Conservation (phyloP, 2,329 filamentous ascomycete species). For the Sclerotinia sclerotiorum region DNA sequence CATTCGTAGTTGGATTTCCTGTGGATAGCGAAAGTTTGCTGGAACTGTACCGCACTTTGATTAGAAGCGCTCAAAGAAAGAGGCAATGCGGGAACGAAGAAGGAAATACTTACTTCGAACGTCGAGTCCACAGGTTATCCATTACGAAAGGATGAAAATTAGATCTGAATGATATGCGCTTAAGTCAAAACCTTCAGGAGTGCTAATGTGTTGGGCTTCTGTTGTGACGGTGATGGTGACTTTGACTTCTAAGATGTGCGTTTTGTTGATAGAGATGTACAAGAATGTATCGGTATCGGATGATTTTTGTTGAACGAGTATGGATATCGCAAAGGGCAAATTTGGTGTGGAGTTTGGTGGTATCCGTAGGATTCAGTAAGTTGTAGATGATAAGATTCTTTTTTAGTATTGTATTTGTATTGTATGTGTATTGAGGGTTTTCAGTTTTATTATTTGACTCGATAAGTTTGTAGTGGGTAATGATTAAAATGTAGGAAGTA, state of each 20-base stretch:
- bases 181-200: slow-evolving; percentile 27
- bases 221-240: slow-evolving; percentile 19
- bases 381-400: not conserved
- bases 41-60: slow-evolving; percentile 35
- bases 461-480: slow-evolving; percentile 17
- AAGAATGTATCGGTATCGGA: not conserved
- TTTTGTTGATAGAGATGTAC: slow-evolving; percentile 15
- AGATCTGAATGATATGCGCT: slow-evolving; percentile 15
- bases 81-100: slow-evolving; percentile 18
- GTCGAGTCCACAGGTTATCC: slow-evolving; percentile 68
- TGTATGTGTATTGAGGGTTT: slow-evolving; percentile 9
- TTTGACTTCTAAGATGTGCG: slow-evolving; percentile 21
- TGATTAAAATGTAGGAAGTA: slow-evolving; percentile 14
- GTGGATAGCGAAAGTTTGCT: slow-evolving; percentile 88
- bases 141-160: slow-evolving; percentile 31
- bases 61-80: slow-evolving; percentile 22
- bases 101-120: slow-evolving; percentile 64
- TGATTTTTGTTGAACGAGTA: slow-evolving; percentile 9
- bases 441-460: slow-evolving; percentile 3
- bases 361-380: not conserved
- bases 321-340: slow-evolving; percentile 4
- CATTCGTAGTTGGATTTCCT: slow-evolving; percentile 50
- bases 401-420: not conserved
- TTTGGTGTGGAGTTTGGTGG: too few species aligned
- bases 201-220: slow-evolving; percentile 26